Evolutionary conservation across 192 early-diverging fungal species (phyloP), one percentile per base, ranked within the genome.

Genomic region (Diversispora eburnea): DNA sequence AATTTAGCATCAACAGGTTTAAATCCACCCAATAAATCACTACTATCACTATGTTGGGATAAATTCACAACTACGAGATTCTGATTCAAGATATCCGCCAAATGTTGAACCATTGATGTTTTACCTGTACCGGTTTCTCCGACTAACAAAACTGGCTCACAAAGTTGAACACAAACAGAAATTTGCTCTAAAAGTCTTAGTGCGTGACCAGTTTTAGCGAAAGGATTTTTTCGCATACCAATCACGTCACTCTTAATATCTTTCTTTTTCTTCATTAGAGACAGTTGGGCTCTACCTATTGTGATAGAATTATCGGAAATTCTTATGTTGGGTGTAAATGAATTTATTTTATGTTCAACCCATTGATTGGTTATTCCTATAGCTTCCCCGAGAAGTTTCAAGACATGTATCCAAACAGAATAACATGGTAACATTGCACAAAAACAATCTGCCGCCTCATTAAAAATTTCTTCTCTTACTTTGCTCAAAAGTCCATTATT

Each of bases 71-170:
- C 96, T 4, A 88, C 80, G 48, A 99, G 86, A 55, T 88, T 84
- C 5, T 89, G 87, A 75, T 88, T 77, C 52, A 92, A 80, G 67
- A 95, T 78, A 33, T 87, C 81, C 8, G 98, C 95, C 33, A 99
- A 84, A 55, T 93, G 89, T 81, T 99, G 98, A 15, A 99, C 91
- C 7, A 93, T 90, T 0, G 96, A 95, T 0, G 98, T 99, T 83
- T 99, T 99, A 63, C 98, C 98, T 7, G 95, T 95, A 66, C 98
- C 98, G 0, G 98, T 99, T 76, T 99, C 98, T 62, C 98, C 98
- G 4, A 97, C 90, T 13, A 99, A 83, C 41, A 99, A 78, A 0
- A 94, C 87, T 12, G 96, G 94, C 75, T 98, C 95, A 22, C 84
- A 85, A 70, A 94, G 81, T 64, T 85, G 82, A 20, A 94, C 88